Conservation (phyloP, 2,329 filamentous ascomycete species). For the Diplocarpon mali region DNA sequence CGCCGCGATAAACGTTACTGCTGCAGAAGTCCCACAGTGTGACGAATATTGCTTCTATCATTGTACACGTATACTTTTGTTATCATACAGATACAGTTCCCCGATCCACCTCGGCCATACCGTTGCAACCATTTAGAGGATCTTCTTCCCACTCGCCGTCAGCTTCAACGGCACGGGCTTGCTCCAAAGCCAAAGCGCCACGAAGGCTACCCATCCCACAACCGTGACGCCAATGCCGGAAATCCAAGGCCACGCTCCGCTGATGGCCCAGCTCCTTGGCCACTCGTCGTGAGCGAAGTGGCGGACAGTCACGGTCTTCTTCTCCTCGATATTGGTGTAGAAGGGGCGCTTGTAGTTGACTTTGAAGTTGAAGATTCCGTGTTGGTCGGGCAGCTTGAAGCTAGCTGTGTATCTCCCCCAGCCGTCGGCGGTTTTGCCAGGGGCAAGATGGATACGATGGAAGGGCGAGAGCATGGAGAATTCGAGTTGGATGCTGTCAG, state of each 20-base stretch:
- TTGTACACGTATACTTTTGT: too few species aligned
- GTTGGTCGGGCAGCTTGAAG: conserved; percentile 87
- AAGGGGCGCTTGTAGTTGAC: conserved; percentile 97
- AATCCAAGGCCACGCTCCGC: conserved; percentile 90
- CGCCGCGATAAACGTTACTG: too few species aligned
- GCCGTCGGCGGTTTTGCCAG: conserved; percentile 46
- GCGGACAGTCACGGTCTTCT: conserved; percentile 85
- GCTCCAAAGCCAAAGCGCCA: conserved; percentile 77
- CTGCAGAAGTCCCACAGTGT: too few species aligned
- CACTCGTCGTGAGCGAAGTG: conserved; percentile 98
- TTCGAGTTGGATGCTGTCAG: conserved; percentile 80
- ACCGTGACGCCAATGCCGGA: conserved; percentile 77
- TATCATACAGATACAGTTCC: too few species aligned
- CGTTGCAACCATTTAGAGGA: conserved; percentile 23
- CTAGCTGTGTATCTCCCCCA: conserved; percentile 61
- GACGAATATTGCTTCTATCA: too few species aligned
- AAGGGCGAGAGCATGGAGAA: conserved; percentile 98
- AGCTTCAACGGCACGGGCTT: conserved; percentile 36
- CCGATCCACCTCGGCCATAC: too few species aligned
- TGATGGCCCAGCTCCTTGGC: conserved; percentile 82
- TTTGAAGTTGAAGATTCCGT: conserved; percentile 98
- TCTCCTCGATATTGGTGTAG: conserved; percentile 81
- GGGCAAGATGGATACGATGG: conserved; percentile 68
- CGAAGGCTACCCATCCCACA: conserved; percentile 74
- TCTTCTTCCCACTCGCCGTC: conserved; percentile 30